Conservation (phyloP, 345 rosid species). For the Syzygium oleosum region DNA sequence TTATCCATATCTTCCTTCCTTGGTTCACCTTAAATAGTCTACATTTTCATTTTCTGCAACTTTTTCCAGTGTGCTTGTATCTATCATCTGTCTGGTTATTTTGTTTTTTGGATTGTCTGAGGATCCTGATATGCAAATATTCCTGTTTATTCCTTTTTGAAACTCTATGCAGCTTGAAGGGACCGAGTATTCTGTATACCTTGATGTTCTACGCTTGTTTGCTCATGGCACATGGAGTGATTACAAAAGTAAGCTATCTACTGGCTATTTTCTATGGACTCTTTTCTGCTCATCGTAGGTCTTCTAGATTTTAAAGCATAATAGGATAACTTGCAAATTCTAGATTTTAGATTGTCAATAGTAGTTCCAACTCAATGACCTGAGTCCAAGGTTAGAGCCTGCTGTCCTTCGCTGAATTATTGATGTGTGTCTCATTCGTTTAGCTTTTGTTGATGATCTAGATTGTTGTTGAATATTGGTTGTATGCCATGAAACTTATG, state of each 20-base stretch:
- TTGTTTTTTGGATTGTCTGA: neutral
- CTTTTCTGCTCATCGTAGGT: neutral
- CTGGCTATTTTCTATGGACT: neutral
- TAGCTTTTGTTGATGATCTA: neutral
- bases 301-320: neutral
- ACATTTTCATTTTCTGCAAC: neutral
- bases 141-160: neutral
- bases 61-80: neutral
- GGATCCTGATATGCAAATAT: neutral
- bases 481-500: neutral
- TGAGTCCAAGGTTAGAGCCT: neutral
- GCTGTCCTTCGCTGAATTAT: neutral
- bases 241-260: slow-evolving; percentile 58
- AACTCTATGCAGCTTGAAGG: slow-evolving; percentile 70
- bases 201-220: slow-evolving; percentile 66
- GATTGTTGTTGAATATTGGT: neutral
- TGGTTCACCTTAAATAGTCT: neutral
- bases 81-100: neutral
- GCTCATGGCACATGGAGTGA: slow-evolving; percentile 95
- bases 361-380: too few species aligned
- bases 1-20: neutral
- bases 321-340: neutral
- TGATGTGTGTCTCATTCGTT: neutral
- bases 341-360: neutral
- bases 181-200: slow-evolving; percentile 40